Percentiles rank a stretch among this genome's conserved stretches.
Evolutionary conservation across 495 filamentous ascomycete genomes (phyloP).

Genomic region (Aspergillus avenaceus): DNA sequence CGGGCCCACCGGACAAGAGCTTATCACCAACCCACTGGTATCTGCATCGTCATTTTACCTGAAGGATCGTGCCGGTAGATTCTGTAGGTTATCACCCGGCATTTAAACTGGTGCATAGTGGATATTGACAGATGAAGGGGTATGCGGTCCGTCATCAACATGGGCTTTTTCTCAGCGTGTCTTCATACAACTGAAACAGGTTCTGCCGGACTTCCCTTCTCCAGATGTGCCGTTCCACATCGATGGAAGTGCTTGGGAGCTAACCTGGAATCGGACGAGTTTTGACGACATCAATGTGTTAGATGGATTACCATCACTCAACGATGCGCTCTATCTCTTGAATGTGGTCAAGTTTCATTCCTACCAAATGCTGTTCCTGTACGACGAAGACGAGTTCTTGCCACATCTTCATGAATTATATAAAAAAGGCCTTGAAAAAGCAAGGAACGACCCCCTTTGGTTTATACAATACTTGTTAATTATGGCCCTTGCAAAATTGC

Average conservation of each 20-base stretch:
- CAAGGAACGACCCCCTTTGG: not conserved
- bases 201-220: not conserved
- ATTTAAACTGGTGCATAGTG: not conserved
- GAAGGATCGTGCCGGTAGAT: not conserved
- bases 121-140: not conserved
- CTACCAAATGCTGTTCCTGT: constrained; percentile 1
- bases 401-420: constrained; percentile 1
- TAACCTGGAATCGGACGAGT: not conserved
- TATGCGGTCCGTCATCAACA: not conserved
- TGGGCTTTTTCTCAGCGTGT: constrained; percentile 3
- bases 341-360: constrained; percentile 1
- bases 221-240: constrained; percentile 3
- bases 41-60: constrained; percentile 3
- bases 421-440: not conserved
- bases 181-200: not conserved
- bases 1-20: not conserved
- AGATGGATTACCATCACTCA: not conserved
- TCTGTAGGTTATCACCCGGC: not conserved
- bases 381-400: constrained; percentile 1
- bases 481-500: not conserved
- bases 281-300: not conserved
- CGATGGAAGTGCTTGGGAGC: constrained; percentile 3
- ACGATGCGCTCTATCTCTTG: not conserved
- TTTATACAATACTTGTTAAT: constrained; percentile 1
- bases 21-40: constrained; percentile 3